Percentiles rank a stretch among this genome's conserved stretches.
These are phyloP conservation scores for Colletotrichum noveboracense DNA, from an alignment of 2,329 filamentous ascomycete genomes.

Conservation along the genomic window DNA sequence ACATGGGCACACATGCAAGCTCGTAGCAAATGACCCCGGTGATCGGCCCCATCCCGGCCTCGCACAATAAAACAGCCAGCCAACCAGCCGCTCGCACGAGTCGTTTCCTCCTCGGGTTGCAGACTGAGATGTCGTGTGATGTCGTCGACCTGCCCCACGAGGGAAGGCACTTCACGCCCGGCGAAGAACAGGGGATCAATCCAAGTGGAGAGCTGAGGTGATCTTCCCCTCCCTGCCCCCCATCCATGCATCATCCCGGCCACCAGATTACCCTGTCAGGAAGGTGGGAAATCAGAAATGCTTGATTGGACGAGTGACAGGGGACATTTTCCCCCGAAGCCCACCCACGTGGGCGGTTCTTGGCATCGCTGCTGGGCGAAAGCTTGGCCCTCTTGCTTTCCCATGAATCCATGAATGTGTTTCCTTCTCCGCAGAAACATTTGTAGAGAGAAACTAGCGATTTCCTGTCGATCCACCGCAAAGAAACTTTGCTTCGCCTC, in stretches of 20 bases:
- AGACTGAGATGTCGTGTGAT: not conserved
- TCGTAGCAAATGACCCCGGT: not conserved
- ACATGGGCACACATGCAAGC: not conserved
- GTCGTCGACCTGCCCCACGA: not conserved
- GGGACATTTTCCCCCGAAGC: not conserved
- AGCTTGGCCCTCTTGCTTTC: not conserved
- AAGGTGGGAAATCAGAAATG: not conserved
- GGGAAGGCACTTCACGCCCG: not conserved
- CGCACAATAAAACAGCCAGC: not conserved
- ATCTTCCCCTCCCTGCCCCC: not conserved
- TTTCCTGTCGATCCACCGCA: not conserved
- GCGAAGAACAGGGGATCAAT: not conserved
- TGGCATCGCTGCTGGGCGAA: slow-evolving; percentile 8
- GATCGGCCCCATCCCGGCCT: not conserved
- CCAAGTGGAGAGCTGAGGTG: not conserved
- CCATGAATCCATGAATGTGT: not conserved
- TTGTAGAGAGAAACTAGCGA: not conserved
- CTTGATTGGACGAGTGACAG: not conserved
- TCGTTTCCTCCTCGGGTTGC: not conserved
- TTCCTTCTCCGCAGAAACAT: not conserved
- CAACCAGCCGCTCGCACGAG: not conserved
- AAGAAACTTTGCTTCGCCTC: not conserved
- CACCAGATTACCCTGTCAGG: not conserved
- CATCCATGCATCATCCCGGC: not conserved
- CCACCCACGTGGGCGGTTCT: slow-evolving; percentile 5